Conservation (phyloP, 371 early-diverging fungal species). For the Sporodiniella umbellata region DNA sequence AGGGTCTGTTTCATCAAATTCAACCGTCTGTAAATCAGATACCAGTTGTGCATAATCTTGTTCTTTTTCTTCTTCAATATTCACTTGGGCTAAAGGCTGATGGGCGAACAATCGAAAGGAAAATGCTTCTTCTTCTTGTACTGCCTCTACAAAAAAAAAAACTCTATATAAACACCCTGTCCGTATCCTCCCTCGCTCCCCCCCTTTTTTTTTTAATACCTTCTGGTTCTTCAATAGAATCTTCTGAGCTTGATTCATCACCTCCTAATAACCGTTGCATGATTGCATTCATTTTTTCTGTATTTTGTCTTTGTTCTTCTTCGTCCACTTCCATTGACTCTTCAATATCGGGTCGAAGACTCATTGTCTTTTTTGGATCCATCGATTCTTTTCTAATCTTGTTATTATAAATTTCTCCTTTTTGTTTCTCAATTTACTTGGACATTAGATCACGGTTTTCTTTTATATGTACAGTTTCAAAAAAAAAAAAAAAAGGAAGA, state of each 20-base stretch:
- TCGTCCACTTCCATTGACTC: too few relatives aligned
- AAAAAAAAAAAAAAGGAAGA: too few relatives aligned
- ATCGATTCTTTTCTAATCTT: too few relatives aligned
- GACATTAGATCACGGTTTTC: too few relatives aligned
- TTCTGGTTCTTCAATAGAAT: background rate
- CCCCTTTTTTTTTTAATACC: slow-evolving; percentile 11
- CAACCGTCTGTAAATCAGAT: slow-evolving; percentile 28
- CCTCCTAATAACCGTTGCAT: background rate
- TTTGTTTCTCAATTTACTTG: too few relatives aligned
- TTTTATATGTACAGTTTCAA: too few relatives aligned
- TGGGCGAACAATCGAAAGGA: slow-evolving; percentile 37
- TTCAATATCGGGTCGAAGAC: too few relatives aligned
- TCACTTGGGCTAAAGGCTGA: slow-evolving; percentile 31
- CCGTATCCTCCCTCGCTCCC: slow-evolving; percentile 7
- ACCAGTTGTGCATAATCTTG: slow-evolving; percentile 18
- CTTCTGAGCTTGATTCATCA: too few relatives aligned
- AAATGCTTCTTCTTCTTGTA: slow-evolving; percentile 27
- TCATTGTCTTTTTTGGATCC: too few relatives aligned
- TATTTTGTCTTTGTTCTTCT: background rate
- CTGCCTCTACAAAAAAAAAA: slow-evolving; percentile 1
- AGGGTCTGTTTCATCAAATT: slow-evolving; percentile 41
- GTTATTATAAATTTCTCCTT: too few relatives aligned
- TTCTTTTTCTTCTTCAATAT: slow-evolving; percentile 25
- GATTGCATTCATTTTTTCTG: slow-evolving; percentile 2
- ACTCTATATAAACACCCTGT: too few relatives aligned